Conservation (phyloP, 805 yeast species). For the Blastobotrys americana region DNA sequence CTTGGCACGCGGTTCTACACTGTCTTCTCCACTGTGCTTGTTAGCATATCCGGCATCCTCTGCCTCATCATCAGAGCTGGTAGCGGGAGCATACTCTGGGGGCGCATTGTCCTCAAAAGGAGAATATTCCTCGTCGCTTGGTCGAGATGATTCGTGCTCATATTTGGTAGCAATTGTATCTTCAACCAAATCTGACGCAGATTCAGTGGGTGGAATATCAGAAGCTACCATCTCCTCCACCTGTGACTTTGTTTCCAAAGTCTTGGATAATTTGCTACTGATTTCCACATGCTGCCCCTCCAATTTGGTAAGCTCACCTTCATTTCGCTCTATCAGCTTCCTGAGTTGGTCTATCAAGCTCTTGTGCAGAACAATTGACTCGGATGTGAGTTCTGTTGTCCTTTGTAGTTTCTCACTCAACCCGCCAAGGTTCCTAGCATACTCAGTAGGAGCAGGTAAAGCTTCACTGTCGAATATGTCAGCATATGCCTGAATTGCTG, state of each 20-base stretch:
- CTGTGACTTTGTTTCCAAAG: slow-evolving; percentile 17
- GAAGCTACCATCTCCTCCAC: slow-evolving; percentile 15
- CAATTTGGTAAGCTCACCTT: slow-evolving; percentile 24
- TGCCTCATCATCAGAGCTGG: slow-evolving; percentile 42
- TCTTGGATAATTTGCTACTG: slow-evolving; percentile 26
- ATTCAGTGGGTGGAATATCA: neutral
- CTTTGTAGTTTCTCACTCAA: slow-evolving; percentile 22
- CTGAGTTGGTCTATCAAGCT: slow-evolving; percentile 26
- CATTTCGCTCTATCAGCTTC: slow-evolving; percentile 24
- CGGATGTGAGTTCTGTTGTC: slow-evolving; percentile 24
- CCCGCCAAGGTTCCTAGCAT: slow-evolving; percentile 23
- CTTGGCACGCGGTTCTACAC: slow-evolving; percentile 27
- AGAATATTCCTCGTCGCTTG: slow-evolving; percentile 22
- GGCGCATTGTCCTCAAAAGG: slow-evolving; percentile 17
- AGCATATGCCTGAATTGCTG: slow-evolving; percentile 13
- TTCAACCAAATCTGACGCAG: neutral
- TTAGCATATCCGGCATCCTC: slow-evolving; percentile 24
- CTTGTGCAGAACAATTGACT: slow-evolving; percentile 22
- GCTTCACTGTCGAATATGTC: slow-evolving; percentile 23
- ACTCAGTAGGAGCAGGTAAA: slow-evolving; percentile 32
- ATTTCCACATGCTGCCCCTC: slow-evolving; percentile 25
- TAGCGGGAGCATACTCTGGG: slow-evolving; percentile 21
- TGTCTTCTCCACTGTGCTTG: slow-evolving; percentile 40
- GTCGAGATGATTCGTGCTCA: neutral
- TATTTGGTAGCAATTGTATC: neutral